Evolutionary conservation across 768 basidiomycete genomes (phyloP), one percentile per base, ranked within the genome.

Genomic region (Tricholoma hemisulphureum): DNA sequence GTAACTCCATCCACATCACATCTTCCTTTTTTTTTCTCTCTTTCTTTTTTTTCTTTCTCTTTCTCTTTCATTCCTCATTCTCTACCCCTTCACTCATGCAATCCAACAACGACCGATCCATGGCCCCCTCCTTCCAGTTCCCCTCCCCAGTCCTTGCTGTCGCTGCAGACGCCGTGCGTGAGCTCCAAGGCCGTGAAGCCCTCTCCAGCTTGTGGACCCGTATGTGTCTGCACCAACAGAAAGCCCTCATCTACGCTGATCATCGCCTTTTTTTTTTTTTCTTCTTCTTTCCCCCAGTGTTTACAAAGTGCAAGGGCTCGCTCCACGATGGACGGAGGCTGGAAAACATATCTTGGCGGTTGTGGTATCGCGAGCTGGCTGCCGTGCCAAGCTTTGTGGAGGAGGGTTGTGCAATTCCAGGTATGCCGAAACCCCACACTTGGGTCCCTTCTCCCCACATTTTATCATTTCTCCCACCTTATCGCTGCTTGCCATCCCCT

Each of bases 311-410:
- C 76, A 91, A 90, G 71, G 81, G 83, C 62, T 85, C 85, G 1
- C 75, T 95, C 3, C 81, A 88, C 64, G 87, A 94, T 63, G 93
- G 93, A n/a, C 80, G 77, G 6, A 75, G 93, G 26, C 80, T 94
- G 26, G 93, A 95, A 73, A 93, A 95, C 66, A 87, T 95, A 54
- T 86, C 89, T 3, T 95, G 93, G 93, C 77, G 93, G 53, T 75
- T 95, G 7, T 91, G 91, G 88, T 83, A 88, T 68, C 81, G 85
- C 61, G 83, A 89, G 60, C 75, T 88, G 65, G 69, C 78, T 52
- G 68, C 74, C 28, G 60, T 72, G 26, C 74, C 67, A 37, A 69
- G 71, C 8, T 71, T 69, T 64, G 64, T 69, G 61, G 61, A 61
- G 32, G 56, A 55, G 23, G 39, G 53, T 31, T 31, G 6, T 16